Base-by-base conservation (phyloP, 106 monocot species). In the Triglochin maritima region DNA sequence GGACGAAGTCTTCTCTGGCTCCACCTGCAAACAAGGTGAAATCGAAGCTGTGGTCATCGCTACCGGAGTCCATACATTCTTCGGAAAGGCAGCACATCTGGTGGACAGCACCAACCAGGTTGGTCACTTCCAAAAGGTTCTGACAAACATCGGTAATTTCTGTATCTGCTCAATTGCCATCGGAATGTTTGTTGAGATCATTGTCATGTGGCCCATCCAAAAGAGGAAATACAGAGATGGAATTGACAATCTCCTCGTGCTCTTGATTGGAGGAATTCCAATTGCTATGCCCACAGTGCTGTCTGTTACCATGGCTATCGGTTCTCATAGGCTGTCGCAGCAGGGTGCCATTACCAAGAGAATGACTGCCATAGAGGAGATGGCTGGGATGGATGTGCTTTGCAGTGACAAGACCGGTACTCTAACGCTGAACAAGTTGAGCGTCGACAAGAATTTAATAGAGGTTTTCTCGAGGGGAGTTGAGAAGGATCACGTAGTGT, bases 231-330 rank as follows among this genome's bases (percentile, higher is more conserved):
- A 77, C 56, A 62, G 69, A 56, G 69, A 77, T 69, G 76, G 76
- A 10, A 77, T 77, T 64, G 69, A 77, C 55, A 77, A 77, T 43
- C 56, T 77, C 3, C 52, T 77, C 3, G 76, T 77, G 2, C 76
- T 77, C 17, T 56, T 77, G 55, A 77, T 77, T n/a, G 76, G 76
- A 16, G 76, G 76, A 11, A 77, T 77, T 5, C 76, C 76, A 4
- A 77, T 77, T 46, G 76, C 76, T 14, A 77, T 70, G 76, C 76
- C 76, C 4, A 77, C 69, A 6, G 69, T 77, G 5, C 45, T 77
- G 46, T 77, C 76, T 2, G 76, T 77, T 4, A 77, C 76, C 63
- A 77, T 77, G 76, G 76, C 76, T 10, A 77, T 77, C 52, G 76
- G 69, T 6, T 77, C 76, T 1, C 69, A 77, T 9, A 51, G 76